Percentiles rank a stretch among this genome's conserved stretches.
Evolutionary conservation across 148 eudicot species (phyloP).

Genomic region (Chenopodium berlandieri): DNA sequence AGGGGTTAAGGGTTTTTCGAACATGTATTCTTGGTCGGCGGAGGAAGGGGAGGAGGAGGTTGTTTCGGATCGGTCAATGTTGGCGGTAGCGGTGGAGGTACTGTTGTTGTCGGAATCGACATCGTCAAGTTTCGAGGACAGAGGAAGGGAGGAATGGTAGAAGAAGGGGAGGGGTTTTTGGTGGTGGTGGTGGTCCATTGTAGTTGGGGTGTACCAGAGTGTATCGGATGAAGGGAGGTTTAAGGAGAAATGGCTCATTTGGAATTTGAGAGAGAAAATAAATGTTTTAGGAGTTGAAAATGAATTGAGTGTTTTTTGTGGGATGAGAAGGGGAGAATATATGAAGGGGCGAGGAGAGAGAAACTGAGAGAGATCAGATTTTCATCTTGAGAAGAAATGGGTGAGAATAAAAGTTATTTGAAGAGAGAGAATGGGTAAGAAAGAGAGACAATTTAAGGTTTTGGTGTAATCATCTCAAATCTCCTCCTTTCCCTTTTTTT

Average conservation of each 20-base stretch:
- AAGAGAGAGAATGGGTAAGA: too few relatives aligned
- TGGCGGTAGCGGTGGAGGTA: neutral
- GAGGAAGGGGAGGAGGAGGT: slow-evolving; percentile 9
- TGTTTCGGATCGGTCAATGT: neutral
- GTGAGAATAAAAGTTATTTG: neutral
- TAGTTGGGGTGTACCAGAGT: slow-evolving; percentile 23
- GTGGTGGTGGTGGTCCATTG: slow-evolving; percentile 23
- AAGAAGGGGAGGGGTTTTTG: slow-evolving; percentile 15
- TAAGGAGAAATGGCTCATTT: slow-evolving; percentile 26
- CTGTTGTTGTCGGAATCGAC: slow-evolving; percentile 20
- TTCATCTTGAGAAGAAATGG: too few relatives aligned
- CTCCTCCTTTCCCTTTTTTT: neutral
- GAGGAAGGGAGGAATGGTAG: neutral
- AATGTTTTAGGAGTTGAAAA: too few relatives aligned
- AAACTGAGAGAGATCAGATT: neutral
- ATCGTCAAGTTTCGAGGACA: slow-evolving; percentile 18
- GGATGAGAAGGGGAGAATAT: neutral
- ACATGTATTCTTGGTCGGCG: slow-evolving; percentile 32
- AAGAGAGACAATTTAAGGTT: neutral
- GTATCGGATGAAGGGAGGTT: slow-evolving; percentile 25
- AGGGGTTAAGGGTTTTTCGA: slow-evolving; percentile 56
- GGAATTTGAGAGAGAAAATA: neutral
- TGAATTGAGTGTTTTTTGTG: neutral
- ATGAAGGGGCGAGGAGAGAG: neutral
- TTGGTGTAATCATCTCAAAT: slow-evolving; percentile 17